Evolutionary conservation across 1,284 basidiomycete genomes (phyloP).

Genomic region (Apiotrichum mycotoxinovorans): DNA sequence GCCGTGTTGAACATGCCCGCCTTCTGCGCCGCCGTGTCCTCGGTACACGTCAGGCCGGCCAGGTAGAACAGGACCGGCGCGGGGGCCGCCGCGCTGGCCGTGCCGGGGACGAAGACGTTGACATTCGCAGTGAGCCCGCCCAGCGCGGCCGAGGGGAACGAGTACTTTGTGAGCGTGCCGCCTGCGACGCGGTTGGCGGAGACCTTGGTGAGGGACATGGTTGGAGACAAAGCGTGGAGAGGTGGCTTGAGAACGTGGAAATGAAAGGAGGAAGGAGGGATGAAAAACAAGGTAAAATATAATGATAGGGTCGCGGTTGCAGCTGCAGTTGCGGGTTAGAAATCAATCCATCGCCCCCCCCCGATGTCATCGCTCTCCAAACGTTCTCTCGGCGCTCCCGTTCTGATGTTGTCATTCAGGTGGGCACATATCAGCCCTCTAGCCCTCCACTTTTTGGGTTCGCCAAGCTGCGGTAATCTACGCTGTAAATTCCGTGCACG

Average conservation of each 20-base stretch:
- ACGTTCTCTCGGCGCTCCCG: too few relatives aligned
- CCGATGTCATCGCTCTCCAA: too few relatives aligned
- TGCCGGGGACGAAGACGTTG: constrained; percentile 83
- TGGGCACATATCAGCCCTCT: too few relatives aligned
- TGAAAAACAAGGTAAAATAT: background rate
- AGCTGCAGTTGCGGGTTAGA: background rate
- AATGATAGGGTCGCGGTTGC: background rate
- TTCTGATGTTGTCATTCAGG: too few relatives aligned
- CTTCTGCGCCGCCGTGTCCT: constrained; percentile 93
- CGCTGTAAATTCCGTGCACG: too few relatives aligned
- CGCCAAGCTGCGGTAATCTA: too few relatives aligned
- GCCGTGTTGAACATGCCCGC: constrained; percentile 78
- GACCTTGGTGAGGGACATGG: constrained; percentile 60
- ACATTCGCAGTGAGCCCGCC: constrained; percentile 76
- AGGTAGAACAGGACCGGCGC: constrained; percentile 86
- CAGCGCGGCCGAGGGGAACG: constrained; percentile 72
- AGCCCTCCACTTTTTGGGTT: too few relatives aligned
- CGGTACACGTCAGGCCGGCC: constrained; percentile 89
- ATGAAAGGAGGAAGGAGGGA: background rate
- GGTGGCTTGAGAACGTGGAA: background rate
- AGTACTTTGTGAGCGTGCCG: constrained; percentile 80
- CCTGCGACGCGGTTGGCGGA: constrained; percentile 74
- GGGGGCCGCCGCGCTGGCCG: constrained; percentile 60
- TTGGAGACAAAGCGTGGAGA: too few relatives aligned
- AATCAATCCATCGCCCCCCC: too few relatives aligned